Conservation (phyloP, 2,329 filamentous ascomycete species). For the Endoconidiophora polonica region DNA sequence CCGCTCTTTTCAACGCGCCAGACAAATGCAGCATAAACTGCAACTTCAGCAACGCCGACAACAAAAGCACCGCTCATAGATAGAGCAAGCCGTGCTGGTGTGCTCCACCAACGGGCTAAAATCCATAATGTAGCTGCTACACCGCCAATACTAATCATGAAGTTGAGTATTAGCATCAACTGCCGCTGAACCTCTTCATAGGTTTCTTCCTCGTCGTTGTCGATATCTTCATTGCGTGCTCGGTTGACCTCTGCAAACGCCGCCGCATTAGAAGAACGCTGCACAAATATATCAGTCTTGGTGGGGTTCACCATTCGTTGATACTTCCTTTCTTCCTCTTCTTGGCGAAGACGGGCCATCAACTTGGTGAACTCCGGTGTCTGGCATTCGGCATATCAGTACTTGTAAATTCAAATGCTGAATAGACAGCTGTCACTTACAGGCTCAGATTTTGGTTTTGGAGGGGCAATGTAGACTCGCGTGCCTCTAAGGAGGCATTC, state of each 20-base stretch:
- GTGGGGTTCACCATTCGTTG: conserved; percentile 57
- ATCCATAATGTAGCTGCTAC: conserved; percentile 65
- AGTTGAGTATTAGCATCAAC: conserved; percentile 72
- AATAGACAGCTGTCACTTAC: conserved; percentile 30
- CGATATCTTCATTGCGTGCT: conserved; percentile 28
- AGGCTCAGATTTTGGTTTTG: conserved; percentile 59
- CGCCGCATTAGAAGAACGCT: conserved; percentile 39
- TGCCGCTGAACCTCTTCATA: conserved; percentile 67
- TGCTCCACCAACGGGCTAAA: conserved; percentile 58
- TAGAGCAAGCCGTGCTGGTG: conserved; percentile 51
- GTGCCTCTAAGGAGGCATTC: conserved; percentile 58
- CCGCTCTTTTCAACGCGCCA: conserved; percentile 55
- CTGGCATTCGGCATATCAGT: conserved; percentile 24
- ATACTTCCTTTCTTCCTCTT: conserved; percentile 72
- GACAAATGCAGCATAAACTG: conserved; percentile 59
- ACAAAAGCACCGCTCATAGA: conserved; percentile 53
- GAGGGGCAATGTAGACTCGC: conserved; percentile 60
- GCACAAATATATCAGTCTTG: conserved; percentile 39
- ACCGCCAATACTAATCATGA: conserved; percentile 70
- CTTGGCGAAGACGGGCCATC: conserved; percentile 68
- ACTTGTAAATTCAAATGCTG: not conserved
- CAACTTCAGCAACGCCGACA: conserved; percentile 61
- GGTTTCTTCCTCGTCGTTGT: conserved; percentile 39
- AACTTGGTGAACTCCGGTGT: conserved; percentile 69
- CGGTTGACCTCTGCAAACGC: conserved; percentile 39